Base-by-base conservation (phyloP, 768 basidiomycete species). In the Lactifluus subvellereus region DNA sequence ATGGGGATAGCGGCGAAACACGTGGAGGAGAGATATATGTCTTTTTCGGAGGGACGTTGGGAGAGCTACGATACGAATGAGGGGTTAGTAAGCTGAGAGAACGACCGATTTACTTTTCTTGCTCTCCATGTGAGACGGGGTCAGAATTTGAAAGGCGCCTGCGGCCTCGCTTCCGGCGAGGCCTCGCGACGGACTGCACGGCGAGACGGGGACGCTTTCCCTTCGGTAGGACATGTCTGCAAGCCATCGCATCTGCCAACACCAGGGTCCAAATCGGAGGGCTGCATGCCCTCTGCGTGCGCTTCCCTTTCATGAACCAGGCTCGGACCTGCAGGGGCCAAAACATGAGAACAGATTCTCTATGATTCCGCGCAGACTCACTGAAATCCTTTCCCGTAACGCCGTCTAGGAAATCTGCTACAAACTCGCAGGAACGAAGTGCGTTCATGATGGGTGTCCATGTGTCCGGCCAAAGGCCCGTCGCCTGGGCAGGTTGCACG, bases 391-490 rank as follows among this genome's bases (percentile, higher is more conserved):
- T 16, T 4, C 47, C 33, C 11, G n/a, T 35, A 14, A 43, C 48
- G 5, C 54, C 48, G 0, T 60, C 54, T 37, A 60, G 54, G 49
- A 64, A 64, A 2, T 51, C 54, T 32, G 53, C 59, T 3, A 56
- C 27, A 54, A 64, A 64, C 10, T 22, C 40, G 27, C 27, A 51
- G n/a, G 63, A 64, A 47, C 63, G 42, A 51, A 64, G 32, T 4
- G 48, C 63, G 16, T 60, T 64, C 45, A 57, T 10, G 30, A 60
- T 45, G 32, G 63, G 63, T 8, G 59, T 43, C 58, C 59, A 51
- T 27, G 49, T 51, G 35, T 55, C 49, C 35, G 63, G 63, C 63
- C 63, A 64, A 42, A 54, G 8, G 13, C 63, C 63, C 8, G 63
- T 45, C 3, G 42, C 22, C 22, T 55, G 59, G 16, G 54, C 54